A percentile compares a stretch with the other conserved stretches of the same genome.
These are phyloP conservation scores for Pistacia vera DNA, from an alignment of 345 rosid genomes.

Conservation along the genomic window DNA sequence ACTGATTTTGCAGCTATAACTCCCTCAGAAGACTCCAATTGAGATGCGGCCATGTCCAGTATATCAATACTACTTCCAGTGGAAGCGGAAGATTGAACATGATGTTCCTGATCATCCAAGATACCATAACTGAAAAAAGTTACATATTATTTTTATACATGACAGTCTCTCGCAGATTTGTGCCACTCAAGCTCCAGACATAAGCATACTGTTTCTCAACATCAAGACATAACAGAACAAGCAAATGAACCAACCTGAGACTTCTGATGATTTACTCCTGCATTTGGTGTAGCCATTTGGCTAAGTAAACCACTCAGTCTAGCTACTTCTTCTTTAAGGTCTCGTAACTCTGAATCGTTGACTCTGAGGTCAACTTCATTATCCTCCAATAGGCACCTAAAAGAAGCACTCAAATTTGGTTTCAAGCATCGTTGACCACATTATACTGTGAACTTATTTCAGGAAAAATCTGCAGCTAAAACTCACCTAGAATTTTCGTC, in stretches of 20 bases:
- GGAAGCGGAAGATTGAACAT: slow-evolving; percentile 43
- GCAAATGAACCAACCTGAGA: slow-evolving; percentile 35
- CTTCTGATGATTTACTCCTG: slow-evolving; percentile 39
- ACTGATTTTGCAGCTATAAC: slow-evolving; percentile 24
- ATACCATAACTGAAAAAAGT: slow-evolving; percentile 16
- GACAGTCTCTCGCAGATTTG: not conserved
- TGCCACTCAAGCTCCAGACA: not conserved
- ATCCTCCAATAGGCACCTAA: slow-evolving; percentile 39
- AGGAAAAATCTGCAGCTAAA: slow-evolving; percentile 9
- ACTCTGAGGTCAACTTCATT: slow-evolving; percentile 48
- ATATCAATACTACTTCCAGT: slow-evolving; percentile 34
- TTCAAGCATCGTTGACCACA: slow-evolving; percentile 1
- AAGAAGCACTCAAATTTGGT: slow-evolving; percentile 12
- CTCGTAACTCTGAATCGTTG: slow-evolving; percentile 64
- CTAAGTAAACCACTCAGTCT: slow-evolving; percentile 57
- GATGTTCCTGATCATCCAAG: slow-evolving; percentile 41
- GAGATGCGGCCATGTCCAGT: slow-evolving; percentile 37
- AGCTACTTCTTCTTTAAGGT: slow-evolving; percentile 67
- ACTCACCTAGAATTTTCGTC: slow-evolving; percentile 57
- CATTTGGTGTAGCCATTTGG: slow-evolving; percentile 62
- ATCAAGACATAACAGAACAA: not conserved
- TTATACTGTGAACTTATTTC: slow-evolving; percentile 12
- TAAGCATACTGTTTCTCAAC: not conserved
- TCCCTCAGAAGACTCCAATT: slow-evolving; percentile 44
- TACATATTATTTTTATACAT: slow-evolving; percentile 1